These are phyloP conservation scores for Podospora pseudoanserina DNA, from an alignment of 495 filamentous ascomycete species.

Conservation along the genomic window DNA sequence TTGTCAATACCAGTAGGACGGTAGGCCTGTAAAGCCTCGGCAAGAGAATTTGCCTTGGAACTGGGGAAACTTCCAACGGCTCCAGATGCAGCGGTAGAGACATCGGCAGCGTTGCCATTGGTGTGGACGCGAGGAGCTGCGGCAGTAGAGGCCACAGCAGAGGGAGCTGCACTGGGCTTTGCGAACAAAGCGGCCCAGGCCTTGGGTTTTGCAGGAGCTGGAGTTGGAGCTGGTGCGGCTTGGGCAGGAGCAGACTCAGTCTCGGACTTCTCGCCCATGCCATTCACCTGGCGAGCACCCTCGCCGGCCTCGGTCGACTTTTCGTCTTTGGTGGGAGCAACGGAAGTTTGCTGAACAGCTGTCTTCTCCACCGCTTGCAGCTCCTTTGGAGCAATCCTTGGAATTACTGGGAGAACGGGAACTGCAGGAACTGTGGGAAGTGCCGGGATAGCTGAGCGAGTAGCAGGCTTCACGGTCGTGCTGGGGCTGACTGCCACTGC, in stretches of 20 bases:
- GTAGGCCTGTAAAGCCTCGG: constrained; percentile 67
- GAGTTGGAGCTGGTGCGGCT: constrained; percentile 30
- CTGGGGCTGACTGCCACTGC: constrained; percentile 24
- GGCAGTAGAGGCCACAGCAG: constrained; percentile 26
- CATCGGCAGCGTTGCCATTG: constrained; percentile 24
- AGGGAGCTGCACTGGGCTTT: constrained; percentile 42
- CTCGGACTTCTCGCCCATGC: constrained; percentile 18
- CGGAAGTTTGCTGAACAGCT: constrained; percentile 17
- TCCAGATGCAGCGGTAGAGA: constrained; percentile 9
- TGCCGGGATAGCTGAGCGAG: constrained; percentile 53
- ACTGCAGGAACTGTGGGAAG: constrained; percentile 69
- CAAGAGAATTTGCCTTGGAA: constrained; percentile 61
- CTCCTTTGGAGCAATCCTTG: constrained; percentile 47
- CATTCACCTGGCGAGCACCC: constrained; percentile 21
- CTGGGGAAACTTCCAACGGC: constrained; percentile 42
- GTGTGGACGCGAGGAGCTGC: constrained; percentile 27
- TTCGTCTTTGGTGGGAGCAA: constrained; percentile 33
- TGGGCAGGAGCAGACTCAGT: constrained; percentile 27
- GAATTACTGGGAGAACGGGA: constrained; percentile 63
- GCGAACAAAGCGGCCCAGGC: constrained; percentile 76
- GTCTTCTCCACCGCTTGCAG: constrained; percentile 38
- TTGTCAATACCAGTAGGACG: constrained; percentile 59
- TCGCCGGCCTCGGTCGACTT: constrained; percentile 27
- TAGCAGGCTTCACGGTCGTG: constrained; percentile 44
- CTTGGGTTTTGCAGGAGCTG: constrained; percentile 52